Conservation (phyloP, 306 rosid species). For the Inga laurina region DNA sequence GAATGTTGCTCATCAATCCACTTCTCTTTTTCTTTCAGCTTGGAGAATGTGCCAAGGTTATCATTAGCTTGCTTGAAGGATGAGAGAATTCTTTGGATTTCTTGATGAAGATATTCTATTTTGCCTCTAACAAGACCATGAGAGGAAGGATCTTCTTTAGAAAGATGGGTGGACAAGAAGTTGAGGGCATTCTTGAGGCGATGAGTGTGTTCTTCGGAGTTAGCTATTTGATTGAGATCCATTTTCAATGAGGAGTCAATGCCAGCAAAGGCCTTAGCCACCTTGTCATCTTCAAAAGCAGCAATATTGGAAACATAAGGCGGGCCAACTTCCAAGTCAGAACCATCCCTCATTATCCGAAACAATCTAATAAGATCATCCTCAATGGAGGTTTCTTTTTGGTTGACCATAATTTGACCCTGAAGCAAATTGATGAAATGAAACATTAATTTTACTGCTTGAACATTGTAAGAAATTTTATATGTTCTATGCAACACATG, state of each 20-base stretch:
- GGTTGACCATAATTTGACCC: not conserved
- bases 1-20: not conserved
- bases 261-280: not conserved
- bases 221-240: not conserved
- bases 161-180: not conserved
- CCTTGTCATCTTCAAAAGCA: not conserved
- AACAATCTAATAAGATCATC: constrained; percentile 17
- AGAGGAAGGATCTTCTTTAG: not conserved
- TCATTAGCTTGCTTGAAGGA: constrained; percentile 4
- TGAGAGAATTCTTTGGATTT: not conserved
- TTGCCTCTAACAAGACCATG: not conserved
- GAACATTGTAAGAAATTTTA: not conserved
- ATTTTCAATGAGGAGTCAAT: not conserved
- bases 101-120: not conserved
- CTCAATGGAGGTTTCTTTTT: not conserved
- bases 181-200: not conserved
- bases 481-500: not conserved
- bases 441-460: not conserved
- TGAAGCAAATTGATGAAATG: not conserved
- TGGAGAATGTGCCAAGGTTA: not conserved
- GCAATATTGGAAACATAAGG: not conserved
- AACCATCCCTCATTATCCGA: not conserved
- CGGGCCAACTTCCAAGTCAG: not conserved
- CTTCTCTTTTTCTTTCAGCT: not conserved
- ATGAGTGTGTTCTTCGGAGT: not conserved